Evolutionary conservation across 768 basidiomycete species (phyloP).

Genomic region (Sporobolomyces pararoseus): DNA sequence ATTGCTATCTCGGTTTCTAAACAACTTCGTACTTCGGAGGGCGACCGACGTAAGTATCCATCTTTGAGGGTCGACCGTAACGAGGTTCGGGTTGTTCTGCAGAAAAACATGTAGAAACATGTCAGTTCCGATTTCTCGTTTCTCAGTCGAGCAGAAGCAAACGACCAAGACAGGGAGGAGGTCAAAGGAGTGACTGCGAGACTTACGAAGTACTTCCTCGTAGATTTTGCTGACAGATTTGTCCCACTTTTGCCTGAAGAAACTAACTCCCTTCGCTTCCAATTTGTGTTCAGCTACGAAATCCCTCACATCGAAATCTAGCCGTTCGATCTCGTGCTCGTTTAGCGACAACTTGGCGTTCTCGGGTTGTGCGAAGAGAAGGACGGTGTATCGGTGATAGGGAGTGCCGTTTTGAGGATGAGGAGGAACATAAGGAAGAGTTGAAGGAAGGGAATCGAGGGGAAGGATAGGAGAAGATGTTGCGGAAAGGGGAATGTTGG

Average conservation of each 20-base stretch:
- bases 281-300: slow-evolving; percentile 60
- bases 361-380: slow-evolving; percentile 67
- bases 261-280: slow-evolving; percentile 67
- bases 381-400: slow-evolving; percentile 80
- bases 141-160: neutral
- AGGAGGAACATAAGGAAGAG: slow-evolving; percentile 70
- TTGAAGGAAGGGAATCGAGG: slow-evolving; percentile 41
- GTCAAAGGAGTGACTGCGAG: neutral
- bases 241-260: slow-evolving; percentile 79
- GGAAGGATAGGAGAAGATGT: slow-evolving; percentile 30
- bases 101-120: neutral
- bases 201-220: slow-evolving; percentile 64
- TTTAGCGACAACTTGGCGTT: neutral
- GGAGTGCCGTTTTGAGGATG: slow-evolving; percentile 84
- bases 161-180: no score
- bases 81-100: slow-evolving; percentile 57
- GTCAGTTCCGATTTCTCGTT: neutral
- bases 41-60: slow-evolving; percentile 52
- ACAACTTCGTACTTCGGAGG: slow-evolving; percentile 45
- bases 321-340: slow-evolving; percentile 8
- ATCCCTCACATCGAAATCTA: slow-evolving; percentile 60
- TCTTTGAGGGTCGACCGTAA: slow-evolving; percentile 58
- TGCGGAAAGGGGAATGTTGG: slow-evolving; percentile 71
- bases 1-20: neutral
- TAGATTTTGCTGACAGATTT: slow-evolving; percentile 58